A percentile compares a stretch with the other conserved stretches of the same genome.
Conservation (phyloP, 2,329 filamentous ascomycete genomes). For the Neonectria hederae region DNA sequence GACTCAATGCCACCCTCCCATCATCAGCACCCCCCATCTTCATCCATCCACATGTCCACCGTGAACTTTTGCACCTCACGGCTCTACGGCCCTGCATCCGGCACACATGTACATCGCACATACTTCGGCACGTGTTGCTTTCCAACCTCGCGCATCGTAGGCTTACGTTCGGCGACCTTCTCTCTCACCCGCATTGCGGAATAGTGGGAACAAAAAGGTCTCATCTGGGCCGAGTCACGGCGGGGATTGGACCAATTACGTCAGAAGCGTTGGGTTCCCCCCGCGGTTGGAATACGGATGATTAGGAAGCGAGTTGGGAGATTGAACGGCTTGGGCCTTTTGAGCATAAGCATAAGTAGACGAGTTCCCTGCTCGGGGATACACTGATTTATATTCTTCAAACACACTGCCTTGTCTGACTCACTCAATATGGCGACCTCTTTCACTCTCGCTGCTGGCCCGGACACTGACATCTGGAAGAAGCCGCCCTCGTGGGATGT, state of each 20-base stretch:
- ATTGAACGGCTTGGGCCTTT: background rate
- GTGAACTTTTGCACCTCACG: background rate
- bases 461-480: conserved; percentile 80
- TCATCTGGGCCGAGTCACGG: conserved; percentile 14
- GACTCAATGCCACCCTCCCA: conserved; percentile 1
- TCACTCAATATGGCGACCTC: conserved; percentile 25
- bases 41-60: background rate
- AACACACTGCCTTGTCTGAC: background rate
- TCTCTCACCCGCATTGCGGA: background rate
- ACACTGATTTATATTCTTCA: background rate
- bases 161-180: background rate
- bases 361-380: background rate
- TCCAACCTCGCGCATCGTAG: background rate
- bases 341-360: background rate
- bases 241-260: conserved; percentile 6
- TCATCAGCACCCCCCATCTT: background rate
- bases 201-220: background rate
- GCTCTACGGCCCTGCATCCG: conserved; percentile 4
- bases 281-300: background rate
- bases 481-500: conserved; percentile 73
- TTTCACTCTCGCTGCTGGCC: conserved; percentile 60
- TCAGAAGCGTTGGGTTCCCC: conserved; percentile 2
- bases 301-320: background rate
- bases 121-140: background rate
- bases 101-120: background rate